phyloP scores from a whole-genome alignment of 1,139 yeast species.

The Pichia inconspicua region DNA sequence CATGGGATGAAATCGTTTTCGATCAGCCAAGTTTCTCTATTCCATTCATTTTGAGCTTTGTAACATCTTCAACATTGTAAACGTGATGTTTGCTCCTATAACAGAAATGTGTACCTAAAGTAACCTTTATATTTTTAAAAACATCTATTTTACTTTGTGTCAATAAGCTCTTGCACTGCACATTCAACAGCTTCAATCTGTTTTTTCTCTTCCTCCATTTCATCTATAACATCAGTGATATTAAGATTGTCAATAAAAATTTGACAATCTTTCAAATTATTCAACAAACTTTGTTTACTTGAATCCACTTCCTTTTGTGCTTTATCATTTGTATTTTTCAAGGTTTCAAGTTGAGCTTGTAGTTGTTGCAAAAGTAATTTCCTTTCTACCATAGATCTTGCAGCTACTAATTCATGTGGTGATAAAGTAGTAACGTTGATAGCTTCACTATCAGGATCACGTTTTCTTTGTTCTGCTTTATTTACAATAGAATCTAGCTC shows the following conservation, averaged over 20 bases:
- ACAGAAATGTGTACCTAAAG: too few species aligned
- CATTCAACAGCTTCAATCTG: conserved; percentile 10
- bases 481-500: conserved; percentile 59
- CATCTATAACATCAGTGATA: conserved; percentile 6
- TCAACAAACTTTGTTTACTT: conserved; percentile 1
- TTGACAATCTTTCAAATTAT: conserved; percentile 3
- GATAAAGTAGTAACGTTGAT: conserved; percentile 7
- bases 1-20: conserved; percentile 46
- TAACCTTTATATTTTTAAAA: background rate
- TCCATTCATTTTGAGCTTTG: conserved; percentile 49
- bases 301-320: conserved; percentile 3
- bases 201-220: conserved; percentile 5
- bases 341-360: background rate
- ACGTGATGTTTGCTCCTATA: too few species aligned
- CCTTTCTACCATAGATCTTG: conserved; percentile 4
- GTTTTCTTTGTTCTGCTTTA: conserved; percentile 22
- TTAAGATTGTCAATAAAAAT: conserved; percentile 4
- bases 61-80: conserved; percentile 45
- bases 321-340: conserved; percentile 1
- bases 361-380: conserved; percentile 1
- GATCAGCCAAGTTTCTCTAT: conserved; percentile 61
- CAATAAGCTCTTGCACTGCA: conserved; percentile 9
- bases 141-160: background rate
- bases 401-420: conserved; percentile 7
- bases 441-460: background rate